Percentiles rank a stretch among this genome's conserved stretches.
These are phyloP conservation scores for Athelia sp. DNA, from an alignment of 1,284 basidiomycete species.

Conservation along the genomic window DNA sequence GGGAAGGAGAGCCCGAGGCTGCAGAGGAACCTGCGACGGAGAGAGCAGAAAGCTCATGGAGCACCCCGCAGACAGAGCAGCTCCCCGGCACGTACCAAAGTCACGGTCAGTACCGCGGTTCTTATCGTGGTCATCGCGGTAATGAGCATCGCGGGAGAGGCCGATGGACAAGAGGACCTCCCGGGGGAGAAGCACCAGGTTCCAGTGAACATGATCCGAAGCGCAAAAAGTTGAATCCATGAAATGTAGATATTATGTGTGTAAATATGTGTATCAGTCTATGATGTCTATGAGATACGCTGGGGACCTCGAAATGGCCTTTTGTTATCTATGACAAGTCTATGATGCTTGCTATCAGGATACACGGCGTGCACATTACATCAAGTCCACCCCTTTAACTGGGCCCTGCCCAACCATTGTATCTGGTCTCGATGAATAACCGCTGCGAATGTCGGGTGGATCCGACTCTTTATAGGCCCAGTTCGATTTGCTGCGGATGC, in stretches of 20 bases:
- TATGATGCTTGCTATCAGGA: neutral
- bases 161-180: no score
- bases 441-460: neutral
- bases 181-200: no score
- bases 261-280: no score
- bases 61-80: neutral
- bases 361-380: neutral
- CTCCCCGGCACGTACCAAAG: no score
- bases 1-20: neutral
- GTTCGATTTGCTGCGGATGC: slow-evolving; percentile 51
- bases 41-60: neutral
- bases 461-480: slow-evolving; percentile 38
- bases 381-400: neutral
- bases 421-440: neutral
- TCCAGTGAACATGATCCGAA: neutral
- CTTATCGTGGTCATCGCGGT: no score
- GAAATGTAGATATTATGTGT: neutral
- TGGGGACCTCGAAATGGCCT: neutral
- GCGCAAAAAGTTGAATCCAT: neutral
- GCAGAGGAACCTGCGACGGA: neutral
- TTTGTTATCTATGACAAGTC: neutral
- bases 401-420: neutral
- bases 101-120: no score
- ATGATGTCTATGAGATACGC: neutral
- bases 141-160: no score